Base-by-base conservation (phyloP, 2,329 filamentous ascomycete species). In the Aspergillus versicolor region DNA sequence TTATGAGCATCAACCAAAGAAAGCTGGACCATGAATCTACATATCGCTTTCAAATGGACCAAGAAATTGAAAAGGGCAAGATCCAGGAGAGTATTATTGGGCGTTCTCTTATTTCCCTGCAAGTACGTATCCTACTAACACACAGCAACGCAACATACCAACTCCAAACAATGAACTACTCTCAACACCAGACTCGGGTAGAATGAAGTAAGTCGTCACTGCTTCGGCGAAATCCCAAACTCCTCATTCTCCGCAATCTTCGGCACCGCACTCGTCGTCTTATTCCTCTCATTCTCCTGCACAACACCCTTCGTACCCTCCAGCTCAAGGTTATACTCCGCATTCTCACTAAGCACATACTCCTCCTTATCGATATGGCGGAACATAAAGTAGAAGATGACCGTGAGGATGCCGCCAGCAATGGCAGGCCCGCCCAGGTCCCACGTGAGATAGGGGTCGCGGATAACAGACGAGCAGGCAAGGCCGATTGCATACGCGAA, bases 391-490 rank as follows among this genome's bases (percentile, higher is more conserved):
- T 73, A 79, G 64, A 83, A 83, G 52, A 82, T 63, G 24, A 78
- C 63, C 0, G 77, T 80, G 64, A 82, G 76, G 3, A 77, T 67
- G 40, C 72, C 75, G 2, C 82, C 73, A 6, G 76, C 79, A 44
- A 83, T 79, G 3, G 77, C 76, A 3, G 79, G 79, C 21, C 77
- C 81, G 3, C 71, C 77, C 72, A 78, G 81, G 11, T 79, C 62
- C 77, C 78, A 81, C 24, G 78, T 72, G 7, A 82, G 69, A 56
- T 77, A 75, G 2, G 80, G 80, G 54, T 82, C 81, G 44, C 65
- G 67, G 41, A 80, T 77, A 1, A 69, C 77, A 0, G 77, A 75
- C 8, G 76, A 67, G n/a, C 78, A 58, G 21, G 77, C 74, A 54
- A 80, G 73, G 37, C 70, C 75, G 2, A 80, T 55, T 0, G 77